Conservation (phyloP, 225 moss, liverwort and hornwort genomes). For the Pseudisothecium myosuroides region DNA sequence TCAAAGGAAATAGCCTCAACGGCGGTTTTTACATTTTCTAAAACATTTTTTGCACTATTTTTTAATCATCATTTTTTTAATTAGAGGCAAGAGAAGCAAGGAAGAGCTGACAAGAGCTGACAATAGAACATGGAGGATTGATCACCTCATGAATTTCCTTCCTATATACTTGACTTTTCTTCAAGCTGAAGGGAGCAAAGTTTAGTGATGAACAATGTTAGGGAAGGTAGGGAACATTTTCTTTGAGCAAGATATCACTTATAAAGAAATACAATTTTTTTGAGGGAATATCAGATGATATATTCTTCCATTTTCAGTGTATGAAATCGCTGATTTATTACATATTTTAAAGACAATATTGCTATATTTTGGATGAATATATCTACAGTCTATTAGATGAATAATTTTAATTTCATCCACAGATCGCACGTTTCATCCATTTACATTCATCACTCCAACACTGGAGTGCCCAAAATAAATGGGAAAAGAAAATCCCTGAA, state of each 20-base stretch:
- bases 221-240: rapidly evolving
- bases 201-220: background rate
- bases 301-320: background rate
- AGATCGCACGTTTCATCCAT: background rate
- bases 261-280: background rate
- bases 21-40: no score
- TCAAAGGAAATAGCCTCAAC: no score
- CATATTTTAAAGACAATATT: background rate
- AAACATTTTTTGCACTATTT: no score
- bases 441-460: background rate
- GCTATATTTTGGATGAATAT: background rate
- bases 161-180: rapidly evolving
- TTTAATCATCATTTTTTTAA: no score
- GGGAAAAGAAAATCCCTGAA: background rate
- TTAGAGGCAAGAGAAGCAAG: no score
- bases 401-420: background rate
- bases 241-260: no score
- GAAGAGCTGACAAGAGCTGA: no score
- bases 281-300: no score
- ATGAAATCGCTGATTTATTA: background rate
- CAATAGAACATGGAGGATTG: no score
- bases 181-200: background rate
- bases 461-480: background rate
- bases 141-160: no score
- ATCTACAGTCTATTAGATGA: background rate